Base-by-base conservation (phyloP, 78 protist genomes). In the Emiliania huxleyi region DNA sequence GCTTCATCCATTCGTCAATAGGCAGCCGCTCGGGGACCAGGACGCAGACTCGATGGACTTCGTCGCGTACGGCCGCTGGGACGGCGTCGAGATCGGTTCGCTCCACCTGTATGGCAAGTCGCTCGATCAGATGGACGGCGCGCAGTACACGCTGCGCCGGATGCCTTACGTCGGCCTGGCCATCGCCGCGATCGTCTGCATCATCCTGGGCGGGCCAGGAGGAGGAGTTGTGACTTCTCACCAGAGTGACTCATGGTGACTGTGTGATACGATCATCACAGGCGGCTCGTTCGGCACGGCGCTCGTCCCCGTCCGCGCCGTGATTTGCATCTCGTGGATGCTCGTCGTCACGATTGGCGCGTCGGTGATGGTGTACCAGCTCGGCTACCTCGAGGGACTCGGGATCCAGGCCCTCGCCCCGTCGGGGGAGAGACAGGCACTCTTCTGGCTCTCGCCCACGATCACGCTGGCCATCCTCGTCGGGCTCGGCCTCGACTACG, bases 401-500 rank as follows among this genome's bases (percentile, higher is more conserved):
- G 49, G 44, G n/a, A 18, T 0, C 33, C 33, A 23, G 29, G 6
- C 56, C n/a, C n/a, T n/a, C 89, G 55, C 75, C 43, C 75, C 45
- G 33, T 96, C 55, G 2, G 6, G 48, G 95, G 95, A n/a, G n/a
- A n/a, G 96, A n/a, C n/a, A n/a, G n/a, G n/a, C n/a, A n/a, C n/a
- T 94, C 69, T 96, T 95, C 90, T 96, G 95, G 96, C 11, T 93
- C 77, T 6, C 79, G 38, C 96, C 97, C 33, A 15, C 93, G 21
- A 42, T 95, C 91, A 40, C 48, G 40, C 91, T 94, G 87, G 0
- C 90, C 12, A 44, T 95, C 89, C n/a, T 95, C 8, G 92, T 95
- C 77, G 97, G 97, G 33, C 85, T 96, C 11, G 94, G 79, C 40
- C 75, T 95, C 49, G 97, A 96, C 77, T 96, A 96, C 84, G 97